Evolutionary conservation across 2,329 filamentous ascomycete species (phyloP).

Genomic region (Canariomyces notabilis): DNA sequence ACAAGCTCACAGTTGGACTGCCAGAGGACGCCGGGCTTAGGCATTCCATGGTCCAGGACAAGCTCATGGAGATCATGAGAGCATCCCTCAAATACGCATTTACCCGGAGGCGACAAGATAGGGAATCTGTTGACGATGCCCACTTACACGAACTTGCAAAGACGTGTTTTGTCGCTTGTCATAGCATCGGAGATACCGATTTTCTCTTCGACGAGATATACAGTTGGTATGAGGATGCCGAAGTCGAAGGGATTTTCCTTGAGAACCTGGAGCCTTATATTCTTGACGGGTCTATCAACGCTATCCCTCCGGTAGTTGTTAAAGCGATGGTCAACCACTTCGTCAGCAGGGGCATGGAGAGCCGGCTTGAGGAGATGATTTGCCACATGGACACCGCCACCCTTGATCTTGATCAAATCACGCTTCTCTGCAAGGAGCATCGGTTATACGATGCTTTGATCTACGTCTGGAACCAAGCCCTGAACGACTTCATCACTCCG

Average conservation of each 20-base stretch:
- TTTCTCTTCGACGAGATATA: constrained; percentile 91
- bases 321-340: constrained; percentile 83
- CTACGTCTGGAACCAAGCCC: constrained; percentile 92
- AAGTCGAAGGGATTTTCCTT: constrained; percentile 70
- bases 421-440: constrained; percentile 83
- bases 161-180: constrained; percentile 77
- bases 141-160: constrained; percentile 74
- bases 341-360: constrained; percentile 67
- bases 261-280: constrained; percentile 87
- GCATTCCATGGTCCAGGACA: constrained; percentile 79
- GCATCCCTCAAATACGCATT: constrained; percentile 90
- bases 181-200: constrained; percentile 69
- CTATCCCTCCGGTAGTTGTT: constrained; percentile 75
- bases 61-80: constrained; percentile 86
- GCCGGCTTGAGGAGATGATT: constrained; percentile 84
- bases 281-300: constrained; percentile 67
- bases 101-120: constrained; percentile 53
- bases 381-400: constrained; percentile 87
- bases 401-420: constrained; percentile 91
- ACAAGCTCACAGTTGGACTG: constrained; percentile 88
- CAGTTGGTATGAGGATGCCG: constrained; percentile 78
- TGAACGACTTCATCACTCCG: constrained; percentile 86
- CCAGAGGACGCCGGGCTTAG: constrained; percentile 75
- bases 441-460: constrained; percentile 91
- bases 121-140: constrained; percentile 42